These are phyloP conservation scores for Boletellus ananas DNA, from an alignment of 768 basidiomycete genomes.

Conservation along the genomic window DNA sequence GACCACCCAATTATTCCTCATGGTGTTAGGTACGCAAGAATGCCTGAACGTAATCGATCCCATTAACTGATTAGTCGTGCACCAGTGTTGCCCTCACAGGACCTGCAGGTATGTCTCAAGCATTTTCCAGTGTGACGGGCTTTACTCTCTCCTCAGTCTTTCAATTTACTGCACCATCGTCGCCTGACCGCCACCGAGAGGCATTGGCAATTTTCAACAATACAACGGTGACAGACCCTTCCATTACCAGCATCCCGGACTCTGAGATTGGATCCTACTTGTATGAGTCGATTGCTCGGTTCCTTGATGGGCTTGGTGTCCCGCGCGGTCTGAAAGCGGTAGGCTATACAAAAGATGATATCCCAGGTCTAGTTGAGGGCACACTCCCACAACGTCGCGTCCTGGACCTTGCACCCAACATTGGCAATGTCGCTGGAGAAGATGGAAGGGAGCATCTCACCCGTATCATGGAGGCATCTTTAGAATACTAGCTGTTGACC, in stretches of 20 bases:
- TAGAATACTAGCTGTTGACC: constrained; percentile 56
- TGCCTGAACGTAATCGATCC: not conserved
- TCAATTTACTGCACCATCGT: constrained; percentile 92
- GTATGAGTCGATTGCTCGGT: constrained; percentile 83
- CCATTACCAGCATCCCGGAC: constrained; percentile 71
- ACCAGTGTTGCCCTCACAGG: constrained; percentile 81
- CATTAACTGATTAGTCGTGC: constrained; percentile 1
- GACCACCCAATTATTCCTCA: constrained; percentile 91
- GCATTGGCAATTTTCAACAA: constrained; percentile 79
- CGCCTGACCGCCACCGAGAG: constrained; percentile 86
- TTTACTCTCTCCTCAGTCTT: constrained; percentile 54
- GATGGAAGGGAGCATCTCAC: constrained; percentile 83
- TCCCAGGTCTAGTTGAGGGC: constrained; percentile 79
- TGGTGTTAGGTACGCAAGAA: constrained; percentile 59
- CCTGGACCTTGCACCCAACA: constrained; percentile 87
- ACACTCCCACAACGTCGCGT: constrained; percentile 91
- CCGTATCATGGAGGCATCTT: constrained; percentile 71
- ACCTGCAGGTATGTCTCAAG: constrained; percentile 57
- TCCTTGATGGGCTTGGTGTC: constrained; percentile 80
- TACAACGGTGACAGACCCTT: constrained; percentile 62
- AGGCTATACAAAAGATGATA: constrained; percentile 65
- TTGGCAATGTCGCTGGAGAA: constrained; percentile 76
- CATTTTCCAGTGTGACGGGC: not conserved
- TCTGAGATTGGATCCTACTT: constrained; percentile 73
- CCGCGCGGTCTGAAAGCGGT: constrained; percentile 84